Evolutionary conservation across 768 basidiomycete genomes (phyloP), one percentile per base, ranked within the genome.

Genomic region (Lactarius indigo): DNA sequence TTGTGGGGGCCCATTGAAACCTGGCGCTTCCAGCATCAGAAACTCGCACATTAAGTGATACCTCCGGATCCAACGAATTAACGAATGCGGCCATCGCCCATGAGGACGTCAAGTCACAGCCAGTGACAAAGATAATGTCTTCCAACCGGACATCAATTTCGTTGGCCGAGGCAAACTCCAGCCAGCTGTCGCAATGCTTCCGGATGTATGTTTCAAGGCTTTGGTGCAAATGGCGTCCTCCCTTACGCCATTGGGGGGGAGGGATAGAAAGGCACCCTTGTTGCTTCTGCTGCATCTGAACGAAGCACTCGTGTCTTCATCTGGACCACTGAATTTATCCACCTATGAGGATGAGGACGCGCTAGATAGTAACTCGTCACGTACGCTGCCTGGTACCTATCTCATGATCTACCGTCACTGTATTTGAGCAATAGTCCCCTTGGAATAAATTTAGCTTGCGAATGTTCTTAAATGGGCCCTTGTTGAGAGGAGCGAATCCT

Each of bases 51-150:
- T 26, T 6, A 20, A 70, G 61, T 6, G 68, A 37, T n/a, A 69
- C 44, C 23, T 59, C 61, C 10, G 56, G 58, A 9, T 64, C 55
- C 41, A 20, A 33, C 31, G 9, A 15, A 41, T 63, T 60, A 10
- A n/a, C 52, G 55, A 70, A 69, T 15, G 68, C 57, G 28, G 69
- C 69, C 61, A 65, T 52, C 30, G 69, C 69, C 69, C 69, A 70
- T 0, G 68, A 63, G 20, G 39, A 47, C 17, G 68, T 69, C 7
- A 66, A 61, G 23, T 57, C 30, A 57, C 33, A 52, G 13, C 50
- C 50, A 52, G 50, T 52, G 50, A 52, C 50, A 5, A 52, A 52
- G 50, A 52, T 52, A 23, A 57, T 33, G 30, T 57, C 56, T n/a
- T 57, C 56, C n/a, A 57, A 35, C 8, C 56, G 30, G 33, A 10